Percentiles rank a stretch among this genome's conserved stretches.
Evolutionary conservation across 2,329 filamentous ascomycete genomes (phyloP).

Genomic region (Xylariaceae sp.): DNA sequence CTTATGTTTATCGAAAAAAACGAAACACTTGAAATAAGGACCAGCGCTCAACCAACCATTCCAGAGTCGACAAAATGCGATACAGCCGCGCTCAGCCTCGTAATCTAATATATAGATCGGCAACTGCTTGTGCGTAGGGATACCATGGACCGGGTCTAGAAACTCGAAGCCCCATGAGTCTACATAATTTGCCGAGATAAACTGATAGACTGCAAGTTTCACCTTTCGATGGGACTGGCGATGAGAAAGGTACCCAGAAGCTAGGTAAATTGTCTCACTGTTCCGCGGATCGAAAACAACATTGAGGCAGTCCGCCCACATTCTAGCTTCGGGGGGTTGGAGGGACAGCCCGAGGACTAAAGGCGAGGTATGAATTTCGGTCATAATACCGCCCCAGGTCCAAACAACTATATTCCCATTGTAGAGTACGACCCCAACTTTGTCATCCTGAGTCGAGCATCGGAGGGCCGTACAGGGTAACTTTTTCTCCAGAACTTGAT

Average conservation of each 20-base stretch:
- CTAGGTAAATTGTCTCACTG: conserved; percentile 27
- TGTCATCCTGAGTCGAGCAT: conserved; percentile 23
- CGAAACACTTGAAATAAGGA: too few relatives aligned
- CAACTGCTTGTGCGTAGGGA: background rate
- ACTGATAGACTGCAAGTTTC: conserved; percentile 13
- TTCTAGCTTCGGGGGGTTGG: background rate
- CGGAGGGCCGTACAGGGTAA: conserved; percentile 20
- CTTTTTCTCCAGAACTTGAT: conserved; percentile 26
- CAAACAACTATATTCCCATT: conserved; percentile 30
- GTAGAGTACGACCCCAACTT: conserved; percentile 29
- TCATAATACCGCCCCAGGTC: conserved; percentile 26
- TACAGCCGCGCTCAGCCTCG: conserved; percentile 8
- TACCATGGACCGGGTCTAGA: background rate
- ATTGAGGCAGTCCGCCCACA: conserved; percentile 16
- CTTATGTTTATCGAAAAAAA: conserved; percentile 15
- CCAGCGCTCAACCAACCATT: too few relatives aligned
- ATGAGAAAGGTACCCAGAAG: conserved; percentile 13
- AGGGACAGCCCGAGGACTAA: conserved; percentile 6
- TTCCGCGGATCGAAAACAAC: conserved; percentile 30
- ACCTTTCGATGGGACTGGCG: background rate
- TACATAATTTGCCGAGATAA: background rate
- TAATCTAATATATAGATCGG: background rate
- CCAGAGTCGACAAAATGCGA: conserved; percentile 8
- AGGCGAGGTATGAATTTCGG: conserved; percentile 17
- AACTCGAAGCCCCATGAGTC: conserved; percentile 2